These are phyloP conservation scores for Cenchrus fungigraminus DNA, from an alignment of 176 grass and related monocot genomes.

Conservation along the genomic window DNA sequence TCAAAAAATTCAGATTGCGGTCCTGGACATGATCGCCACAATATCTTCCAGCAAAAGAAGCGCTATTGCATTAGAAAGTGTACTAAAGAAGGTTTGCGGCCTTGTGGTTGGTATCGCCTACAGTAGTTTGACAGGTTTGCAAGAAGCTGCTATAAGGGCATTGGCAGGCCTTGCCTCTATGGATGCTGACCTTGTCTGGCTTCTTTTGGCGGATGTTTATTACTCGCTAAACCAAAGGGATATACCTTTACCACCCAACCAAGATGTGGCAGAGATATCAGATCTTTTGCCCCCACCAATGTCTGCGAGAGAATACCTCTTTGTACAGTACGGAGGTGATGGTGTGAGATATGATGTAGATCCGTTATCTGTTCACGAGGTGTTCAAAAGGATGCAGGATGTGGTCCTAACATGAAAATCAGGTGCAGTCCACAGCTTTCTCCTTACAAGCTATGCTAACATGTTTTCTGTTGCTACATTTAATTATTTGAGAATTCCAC, in stretches of 20 bases:
- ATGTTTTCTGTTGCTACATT: constrained; percentile 10
- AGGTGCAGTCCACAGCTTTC: constrained; percentile 13
- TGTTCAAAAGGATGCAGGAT: constrained; percentile 59
- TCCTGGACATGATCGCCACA: constrained; percentile 78
- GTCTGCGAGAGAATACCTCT: constrained; percentile 74
- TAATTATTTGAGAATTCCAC: constrained; percentile 17
- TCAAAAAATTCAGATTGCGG: constrained; percentile 86
- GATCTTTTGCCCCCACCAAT: constrained; percentile 69
- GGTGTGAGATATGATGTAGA: constrained; percentile 75
- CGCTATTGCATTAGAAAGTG: constrained; percentile 70
- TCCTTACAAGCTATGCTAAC: not conserved
- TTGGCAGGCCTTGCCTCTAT: constrained; percentile 71
- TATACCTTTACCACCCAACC: constrained; percentile 41
- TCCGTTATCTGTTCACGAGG: constrained; percentile 54
- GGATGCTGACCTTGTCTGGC: constrained; percentile 89
- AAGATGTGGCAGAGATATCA: constrained; percentile 52
- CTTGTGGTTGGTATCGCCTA: constrained; percentile 90
- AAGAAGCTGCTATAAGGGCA: constrained; percentile 71
- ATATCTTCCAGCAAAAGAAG: constrained; percentile 70
- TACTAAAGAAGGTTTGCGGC: constrained; percentile 81
- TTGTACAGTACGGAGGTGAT: constrained; percentile 73
- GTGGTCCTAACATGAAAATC: constrained; percentile 32
- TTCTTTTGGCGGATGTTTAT: constrained; percentile 89
- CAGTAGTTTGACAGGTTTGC: constrained; percentile 59
- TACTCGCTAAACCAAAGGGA: constrained; percentile 71